phyloP scores from a whole-genome alignment of 75 land plant species.

The Picea glauca region DNA sequence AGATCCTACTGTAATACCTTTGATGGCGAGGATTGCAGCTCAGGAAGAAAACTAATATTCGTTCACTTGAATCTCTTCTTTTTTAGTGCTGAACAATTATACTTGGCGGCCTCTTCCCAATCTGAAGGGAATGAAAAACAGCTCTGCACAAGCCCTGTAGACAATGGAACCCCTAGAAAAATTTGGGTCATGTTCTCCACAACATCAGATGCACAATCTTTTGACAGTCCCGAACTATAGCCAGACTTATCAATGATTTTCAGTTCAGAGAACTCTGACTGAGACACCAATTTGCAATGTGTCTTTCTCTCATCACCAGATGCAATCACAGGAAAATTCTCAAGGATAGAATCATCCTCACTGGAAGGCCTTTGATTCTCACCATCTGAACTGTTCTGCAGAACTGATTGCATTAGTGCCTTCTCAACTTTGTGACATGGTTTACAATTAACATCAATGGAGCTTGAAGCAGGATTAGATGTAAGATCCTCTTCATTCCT shows the following conservation, averaged over 20 bases:
- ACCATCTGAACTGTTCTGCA: background rate
- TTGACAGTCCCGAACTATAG: background rate
- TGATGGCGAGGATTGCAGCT: background rate
- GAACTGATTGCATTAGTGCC: background rate
- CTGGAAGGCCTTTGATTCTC: background rate
- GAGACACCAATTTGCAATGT: background rate
- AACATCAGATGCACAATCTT: background rate
- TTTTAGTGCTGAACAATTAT: background rate
- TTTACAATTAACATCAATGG: background rate
- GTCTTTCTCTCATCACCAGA: background rate
- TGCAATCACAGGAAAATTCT: background rate
- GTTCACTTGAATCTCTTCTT: background rate
- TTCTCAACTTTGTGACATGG: background rate
- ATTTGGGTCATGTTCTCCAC: constrained; percentile 7
- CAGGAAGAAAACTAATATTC: background rate
- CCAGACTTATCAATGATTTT: background rate
- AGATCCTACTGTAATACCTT: background rate
- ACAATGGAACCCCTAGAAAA: constrained; percentile 2
- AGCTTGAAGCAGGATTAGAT: background rate
- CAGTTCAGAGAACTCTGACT: background rate
- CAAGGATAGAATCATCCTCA: background rate
- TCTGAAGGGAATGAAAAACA: too few species aligned
- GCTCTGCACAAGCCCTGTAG: background rate
- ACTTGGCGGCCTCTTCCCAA: background rate
- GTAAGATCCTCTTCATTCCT: background rate